Conservation (phyloP, 2,329 filamentous ascomycete genomes). For the Fusarium papillatum region DNA sequence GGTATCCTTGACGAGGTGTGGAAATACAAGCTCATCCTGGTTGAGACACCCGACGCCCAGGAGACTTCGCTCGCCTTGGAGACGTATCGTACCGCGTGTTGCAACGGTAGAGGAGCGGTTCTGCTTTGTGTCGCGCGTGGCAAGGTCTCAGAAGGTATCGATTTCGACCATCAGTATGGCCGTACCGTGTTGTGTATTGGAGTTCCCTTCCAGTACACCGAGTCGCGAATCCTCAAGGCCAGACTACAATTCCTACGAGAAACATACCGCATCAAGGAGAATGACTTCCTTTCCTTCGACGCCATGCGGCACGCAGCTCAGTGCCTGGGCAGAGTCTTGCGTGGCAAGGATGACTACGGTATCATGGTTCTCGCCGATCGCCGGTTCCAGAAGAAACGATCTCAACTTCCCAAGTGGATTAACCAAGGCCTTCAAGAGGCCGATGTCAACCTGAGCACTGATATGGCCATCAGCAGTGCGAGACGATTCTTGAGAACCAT, state of each 20-base stretch:
- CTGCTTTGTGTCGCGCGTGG: constrained; percentile 95
- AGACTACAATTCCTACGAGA: constrained; percentile 96
- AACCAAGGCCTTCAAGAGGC: constrained; percentile 87
- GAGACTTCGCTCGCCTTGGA: constrained; percentile 96
- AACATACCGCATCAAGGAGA: constrained; percentile 96
- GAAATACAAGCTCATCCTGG: constrained; percentile 98
- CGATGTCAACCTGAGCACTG: constrained; percentile 91
- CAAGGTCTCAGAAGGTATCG: constrained; percentile 97
- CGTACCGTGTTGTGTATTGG: constrained; percentile 96
- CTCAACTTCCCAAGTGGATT: constrained; percentile 97
- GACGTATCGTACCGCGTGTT: constrained; percentile 97
- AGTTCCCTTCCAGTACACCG: constrained; percentile 98
- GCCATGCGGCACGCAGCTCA: constrained; percentile 99
- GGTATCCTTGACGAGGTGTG: constrained; percentile 97
- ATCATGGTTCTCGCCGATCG: constrained; percentile 98
- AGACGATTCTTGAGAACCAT: constrained; percentile 92
- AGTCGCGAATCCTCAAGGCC: constrained; percentile 96
- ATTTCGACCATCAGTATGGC: constrained; percentile 99
- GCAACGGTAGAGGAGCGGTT: constrained; percentile 94
- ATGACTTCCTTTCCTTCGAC: constrained; percentile 98
- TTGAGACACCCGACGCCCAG: constrained; percentile 97
- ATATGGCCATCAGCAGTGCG: constrained; percentile 92
- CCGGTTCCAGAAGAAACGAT: constrained; percentile 91
- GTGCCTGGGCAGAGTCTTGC: constrained; percentile 92
- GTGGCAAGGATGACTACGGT: constrained; percentile 99